Evolutionary conservation across 1,139 yeast species (phyloP).

Genomic region (Arxiozyma bovina): DNA sequence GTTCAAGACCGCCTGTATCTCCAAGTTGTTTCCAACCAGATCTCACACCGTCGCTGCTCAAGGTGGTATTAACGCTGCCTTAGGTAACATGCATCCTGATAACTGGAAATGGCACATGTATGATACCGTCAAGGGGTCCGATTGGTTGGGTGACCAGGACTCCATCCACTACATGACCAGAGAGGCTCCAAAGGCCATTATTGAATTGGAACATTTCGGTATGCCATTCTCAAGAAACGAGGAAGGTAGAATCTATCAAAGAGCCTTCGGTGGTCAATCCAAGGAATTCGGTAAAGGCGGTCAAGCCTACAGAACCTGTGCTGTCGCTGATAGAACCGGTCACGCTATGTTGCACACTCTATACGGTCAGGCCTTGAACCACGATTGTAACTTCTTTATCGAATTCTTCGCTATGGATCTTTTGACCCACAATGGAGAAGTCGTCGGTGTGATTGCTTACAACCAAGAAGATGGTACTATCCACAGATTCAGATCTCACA

Average conservation of each 20-base stretch:
- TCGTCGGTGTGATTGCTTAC: constrained; percentile 95
- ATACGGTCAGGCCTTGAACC: constrained; percentile 93
- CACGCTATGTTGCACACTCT: constrained; percentile 93
- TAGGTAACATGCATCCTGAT: constrained; percentile 92
- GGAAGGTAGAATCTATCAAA: constrained; percentile 93
- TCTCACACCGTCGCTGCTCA: constrained; percentile 99
- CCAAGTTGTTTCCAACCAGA: constrained; percentile 95
- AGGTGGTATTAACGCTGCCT: constrained; percentile 98
- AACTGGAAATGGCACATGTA: constrained; percentile 99
- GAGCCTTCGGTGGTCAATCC: constrained; percentile 98
- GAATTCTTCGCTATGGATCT: constrained; percentile 95
- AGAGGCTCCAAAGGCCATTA: constrained; percentile 93
- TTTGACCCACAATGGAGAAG: constrained; percentile 90
- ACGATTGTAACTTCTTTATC: constrained; percentile 95
- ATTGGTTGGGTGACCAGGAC: constrained; percentile 99
- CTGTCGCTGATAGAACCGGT: constrained; percentile 98
- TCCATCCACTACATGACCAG: constrained; percentile 98
- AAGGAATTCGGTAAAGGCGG: constrained; percentile 96
- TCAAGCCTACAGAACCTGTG: constrained; percentile 98
- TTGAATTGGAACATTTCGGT: constrained; percentile 96
- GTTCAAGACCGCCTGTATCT: constrained; percentile 92
- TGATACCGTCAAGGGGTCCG: constrained; percentile 99
- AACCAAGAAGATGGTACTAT: constrained; percentile 98
- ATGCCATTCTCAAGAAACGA: constrained; percentile 97
- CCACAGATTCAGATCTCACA: constrained; percentile 95